Conservation (phyloP, 2,329 filamentous ascomycete genomes). For the Xylaria sp. region DNA sequence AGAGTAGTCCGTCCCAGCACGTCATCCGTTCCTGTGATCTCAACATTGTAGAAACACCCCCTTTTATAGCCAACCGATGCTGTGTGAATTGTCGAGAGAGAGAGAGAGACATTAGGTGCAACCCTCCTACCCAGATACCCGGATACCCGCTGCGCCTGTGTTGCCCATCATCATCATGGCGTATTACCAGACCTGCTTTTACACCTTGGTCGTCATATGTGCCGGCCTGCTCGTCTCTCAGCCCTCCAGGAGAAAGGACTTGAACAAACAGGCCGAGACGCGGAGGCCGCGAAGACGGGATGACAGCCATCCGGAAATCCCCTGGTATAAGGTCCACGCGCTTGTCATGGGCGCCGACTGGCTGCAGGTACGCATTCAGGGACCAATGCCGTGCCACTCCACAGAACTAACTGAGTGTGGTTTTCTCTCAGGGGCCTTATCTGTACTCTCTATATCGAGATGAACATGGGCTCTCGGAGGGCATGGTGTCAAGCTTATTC, state of each 20-base stretch:
- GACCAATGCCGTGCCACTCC: too few species aligned
- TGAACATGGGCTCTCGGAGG: conserved; percentile 30
- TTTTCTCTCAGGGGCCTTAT: conserved; percentile 29
- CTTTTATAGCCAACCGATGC: too few species aligned
- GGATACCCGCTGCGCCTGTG: neutral
- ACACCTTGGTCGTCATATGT: conserved; percentile 28
- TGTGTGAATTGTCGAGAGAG: too few species aligned
- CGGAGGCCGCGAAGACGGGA: conserved; percentile 25
- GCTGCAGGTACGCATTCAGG: conserved; percentile 41
- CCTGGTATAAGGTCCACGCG: conserved; percentile 48
- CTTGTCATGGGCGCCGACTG: conserved; percentile 50
- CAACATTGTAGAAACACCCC: conserved; percentile 9
- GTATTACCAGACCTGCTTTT: conserved; percentile 32
- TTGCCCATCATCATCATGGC: conserved; percentile 18
- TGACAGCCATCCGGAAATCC: conserved; percentile 41
- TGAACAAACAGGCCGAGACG: conserved; percentile 24
- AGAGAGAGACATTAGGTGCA: too few species aligned
- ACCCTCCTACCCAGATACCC: neutral
- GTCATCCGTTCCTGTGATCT: conserved; percentile 9
- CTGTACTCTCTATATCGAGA: conserved; percentile 35
- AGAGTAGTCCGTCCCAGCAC: conserved; percentile 5
- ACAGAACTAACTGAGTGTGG: conserved; percentile 3
- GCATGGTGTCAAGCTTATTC: conserved; percentile 42
- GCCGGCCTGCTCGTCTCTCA: conserved; percentile 31
- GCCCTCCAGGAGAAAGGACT: conserved; percentile 29